Evolutionary conservation across 495 filamentous ascomycete genomes (phyloP).

Genomic region (Aspergillus biplanus): DNA sequence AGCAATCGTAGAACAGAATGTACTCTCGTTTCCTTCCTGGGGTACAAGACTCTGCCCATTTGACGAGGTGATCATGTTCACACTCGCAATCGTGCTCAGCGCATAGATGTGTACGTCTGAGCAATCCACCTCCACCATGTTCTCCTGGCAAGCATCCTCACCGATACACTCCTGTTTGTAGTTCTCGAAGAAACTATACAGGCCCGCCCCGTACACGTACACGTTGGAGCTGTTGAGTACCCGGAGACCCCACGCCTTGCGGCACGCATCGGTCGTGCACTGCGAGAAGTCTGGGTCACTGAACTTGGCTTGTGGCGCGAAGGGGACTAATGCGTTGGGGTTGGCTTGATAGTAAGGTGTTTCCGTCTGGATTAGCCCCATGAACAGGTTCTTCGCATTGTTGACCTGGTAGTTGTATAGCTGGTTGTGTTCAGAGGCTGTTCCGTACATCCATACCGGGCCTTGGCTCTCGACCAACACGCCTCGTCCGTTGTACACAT

Average conservation of each 20-base stretch:
- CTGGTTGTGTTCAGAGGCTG: conserved; percentile 83
- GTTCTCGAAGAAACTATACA: conserved; percentile 91
- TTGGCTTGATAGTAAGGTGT: conserved; percentile 93
- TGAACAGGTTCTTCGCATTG: conserved; percentile 80
- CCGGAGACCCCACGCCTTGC: conserved; percentile 85
- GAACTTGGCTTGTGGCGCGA: conserved; percentile 62
- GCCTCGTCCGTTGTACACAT: conserved; percentile 90
- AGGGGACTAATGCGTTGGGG: conserved; percentile 71
- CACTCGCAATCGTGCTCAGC: conserved; percentile 83
- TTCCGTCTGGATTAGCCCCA: conserved; percentile 86
- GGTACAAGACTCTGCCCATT: conserved; percentile 55
- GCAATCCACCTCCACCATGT: conserved; percentile 83
- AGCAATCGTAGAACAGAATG: conserved; percentile 77
- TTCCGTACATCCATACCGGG: conserved; percentile 71
- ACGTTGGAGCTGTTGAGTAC: conserved; percentile 69
- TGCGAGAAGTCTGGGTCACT: conserved; percentile 75
- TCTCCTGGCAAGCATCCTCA: conserved; percentile 77
- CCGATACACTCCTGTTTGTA: conserved; percentile 77
- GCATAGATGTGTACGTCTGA: conserved; percentile 74
- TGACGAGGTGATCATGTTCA: conserved; percentile 76
- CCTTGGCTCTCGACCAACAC: conserved; percentile 70
- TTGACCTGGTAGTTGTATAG: conserved; percentile 89
- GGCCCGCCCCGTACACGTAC: conserved; percentile 74
- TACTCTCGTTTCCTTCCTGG: conserved; percentile 68
- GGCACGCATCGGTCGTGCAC: conserved; percentile 66